Evolutionary conservation across 805 yeast genomes (phyloP).

Genomic region (Metschnikowia vanudenii): DNA sequence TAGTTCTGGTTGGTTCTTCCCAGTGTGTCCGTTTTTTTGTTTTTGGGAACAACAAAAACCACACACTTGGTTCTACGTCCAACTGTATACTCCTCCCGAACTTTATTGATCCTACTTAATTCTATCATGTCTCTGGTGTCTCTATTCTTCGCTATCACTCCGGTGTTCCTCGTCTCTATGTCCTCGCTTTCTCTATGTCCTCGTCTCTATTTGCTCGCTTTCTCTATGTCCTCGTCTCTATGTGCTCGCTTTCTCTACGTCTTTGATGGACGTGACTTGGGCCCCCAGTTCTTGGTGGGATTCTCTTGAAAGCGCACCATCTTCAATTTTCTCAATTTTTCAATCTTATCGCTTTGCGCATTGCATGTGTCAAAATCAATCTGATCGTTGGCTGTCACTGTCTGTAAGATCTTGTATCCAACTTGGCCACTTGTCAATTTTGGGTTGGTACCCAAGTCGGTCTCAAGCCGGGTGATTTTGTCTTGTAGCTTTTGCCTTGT

Average conservation of each 20-base stretch:
- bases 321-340: constrained; percentile 66
- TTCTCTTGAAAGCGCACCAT: constrained; percentile 87
- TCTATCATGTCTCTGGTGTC: no score
- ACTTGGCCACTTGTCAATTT: constrained; percentile 43
- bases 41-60: no score
- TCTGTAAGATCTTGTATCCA: constrained; percentile 55
- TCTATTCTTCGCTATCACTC: no score
- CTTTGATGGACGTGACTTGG: constrained; percentile 69
- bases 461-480: constrained; percentile 24
- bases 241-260: constrained; percentile 1
- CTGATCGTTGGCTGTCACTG: constrained; percentile 35
- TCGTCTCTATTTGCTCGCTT: no score
- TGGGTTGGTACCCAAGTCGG: constrained; percentile 34
- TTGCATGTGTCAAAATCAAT: constrained; percentile 62
- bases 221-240: no score
- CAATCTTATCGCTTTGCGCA: constrained; percentile 55
- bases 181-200: no score
- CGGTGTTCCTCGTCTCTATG: no score
- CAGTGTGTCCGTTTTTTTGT: no score
- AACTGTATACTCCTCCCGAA: no score
- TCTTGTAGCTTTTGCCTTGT: constrained; percentile 14
- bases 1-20: no score
- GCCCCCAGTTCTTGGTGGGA: constrained; percentile 97
- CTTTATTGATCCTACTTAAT: no score
- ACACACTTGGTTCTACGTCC: no score